These are phyloP conservation scores for Suhomyces faveliae DNA, from an alignment of 805 yeast species.

Conservation along the genomic window DNA sequence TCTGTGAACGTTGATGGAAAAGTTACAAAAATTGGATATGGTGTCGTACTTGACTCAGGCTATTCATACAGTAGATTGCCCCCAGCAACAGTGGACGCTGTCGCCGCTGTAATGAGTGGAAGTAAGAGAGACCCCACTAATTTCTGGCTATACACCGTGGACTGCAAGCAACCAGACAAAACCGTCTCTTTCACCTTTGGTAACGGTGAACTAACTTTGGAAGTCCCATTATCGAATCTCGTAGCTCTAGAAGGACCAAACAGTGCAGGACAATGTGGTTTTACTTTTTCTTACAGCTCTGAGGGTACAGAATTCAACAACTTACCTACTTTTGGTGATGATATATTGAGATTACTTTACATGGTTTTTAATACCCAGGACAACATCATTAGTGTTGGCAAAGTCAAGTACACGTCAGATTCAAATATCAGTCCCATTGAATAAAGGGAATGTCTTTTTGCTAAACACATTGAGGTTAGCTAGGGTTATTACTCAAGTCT, in stretches of 20 bases:
- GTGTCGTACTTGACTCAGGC: neutral
- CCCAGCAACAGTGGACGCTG: neutral
- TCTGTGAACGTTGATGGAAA: neutral
- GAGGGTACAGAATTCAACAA: neutral
- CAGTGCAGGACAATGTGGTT: neutral
- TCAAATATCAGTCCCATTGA: constrained; percentile 5
- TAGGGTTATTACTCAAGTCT: too few species aligned
- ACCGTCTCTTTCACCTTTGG: constrained; percentile 5
- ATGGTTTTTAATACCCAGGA: constrained; percentile 55
- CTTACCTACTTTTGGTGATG: constrained; percentile 45
- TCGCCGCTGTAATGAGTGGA: neutral
- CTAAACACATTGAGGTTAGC: too few species aligned
- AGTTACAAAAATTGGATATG: neutral
- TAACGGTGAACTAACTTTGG: neutral
- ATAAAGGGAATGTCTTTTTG: too few species aligned
- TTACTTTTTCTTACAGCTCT: neutral
- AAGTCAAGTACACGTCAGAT: constrained; percentile 33
- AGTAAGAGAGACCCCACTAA: neutral
- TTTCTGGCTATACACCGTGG: neutral
- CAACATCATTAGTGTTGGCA: constrained; percentile 45
- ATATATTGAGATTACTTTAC: constrained; percentile 51
- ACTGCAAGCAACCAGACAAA: constrained; percentile 10
- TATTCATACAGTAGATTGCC: neutral
- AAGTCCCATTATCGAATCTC: constrained; percentile 8
- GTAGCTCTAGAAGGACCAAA: constrained; percentile 2